Evolutionary conservation across 2,329 filamentous ascomycete species (phyloP).

Genomic region (Hypoxylon sp.): DNA sequence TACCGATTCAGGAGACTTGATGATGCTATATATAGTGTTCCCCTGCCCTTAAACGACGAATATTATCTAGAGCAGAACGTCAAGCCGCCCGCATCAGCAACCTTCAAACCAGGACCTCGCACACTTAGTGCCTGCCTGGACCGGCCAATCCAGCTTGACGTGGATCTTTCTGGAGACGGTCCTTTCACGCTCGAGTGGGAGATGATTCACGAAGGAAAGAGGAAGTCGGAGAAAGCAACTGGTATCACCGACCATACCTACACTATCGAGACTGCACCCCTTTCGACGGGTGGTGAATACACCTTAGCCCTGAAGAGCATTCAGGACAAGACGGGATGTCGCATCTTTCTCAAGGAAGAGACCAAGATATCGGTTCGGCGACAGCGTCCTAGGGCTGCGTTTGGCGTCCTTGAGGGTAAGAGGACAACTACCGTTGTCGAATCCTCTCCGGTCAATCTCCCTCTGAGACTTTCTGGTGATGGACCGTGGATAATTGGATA

Average conservation of each 20-base stretch:
- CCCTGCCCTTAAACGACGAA: conserved; percentile 41
- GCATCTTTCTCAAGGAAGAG: conserved; percentile 84
- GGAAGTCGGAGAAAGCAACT: conserved; percentile 71
- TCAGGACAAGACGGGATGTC: conserved; percentile 86
- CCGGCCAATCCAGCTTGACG: conserved; percentile 76
- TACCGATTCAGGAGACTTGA: conserved; percentile 85
- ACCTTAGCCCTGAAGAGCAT: conserved; percentile 85
- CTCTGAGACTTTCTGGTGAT: conserved; percentile 85
- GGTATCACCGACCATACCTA: conserved; percentile 70
- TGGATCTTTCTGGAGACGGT: conserved; percentile 79
- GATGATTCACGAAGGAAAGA: conserved; percentile 86
- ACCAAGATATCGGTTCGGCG: conserved; percentile 86
- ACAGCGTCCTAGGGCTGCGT: conserved; percentile 85
- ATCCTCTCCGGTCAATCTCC: conserved; percentile 75
- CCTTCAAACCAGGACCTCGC: conserved; percentile 64
- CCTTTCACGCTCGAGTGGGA: conserved; percentile 95
- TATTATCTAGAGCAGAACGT: conserved; percentile 81
- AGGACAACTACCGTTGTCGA: conserved; percentile 79
- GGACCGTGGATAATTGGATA: conserved; percentile 85
- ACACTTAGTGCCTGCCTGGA: conserved; percentile 80
- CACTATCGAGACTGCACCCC: conserved; percentile 76
- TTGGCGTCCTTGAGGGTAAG: conserved; percentile 85
- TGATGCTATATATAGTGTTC: conserved; percentile 81
- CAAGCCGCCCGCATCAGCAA: conserved; percentile 88
- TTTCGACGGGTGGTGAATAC: conserved; percentile 88